Conservation (phyloP, 345 rosid species). For the Raphanus raphanistrum region DNA sequence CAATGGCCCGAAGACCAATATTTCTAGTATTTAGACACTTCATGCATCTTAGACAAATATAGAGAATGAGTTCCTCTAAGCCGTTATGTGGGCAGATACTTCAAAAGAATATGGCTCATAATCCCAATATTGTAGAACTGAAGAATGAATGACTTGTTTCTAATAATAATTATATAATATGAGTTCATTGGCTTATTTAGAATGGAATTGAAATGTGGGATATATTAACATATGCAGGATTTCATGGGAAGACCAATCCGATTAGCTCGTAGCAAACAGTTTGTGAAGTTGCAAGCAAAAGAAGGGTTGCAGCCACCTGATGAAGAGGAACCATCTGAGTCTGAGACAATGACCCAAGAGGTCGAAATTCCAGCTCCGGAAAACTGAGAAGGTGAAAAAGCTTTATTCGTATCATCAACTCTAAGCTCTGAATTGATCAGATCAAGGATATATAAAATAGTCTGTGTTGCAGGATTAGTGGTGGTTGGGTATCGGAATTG, state of each 20-base stretch:
- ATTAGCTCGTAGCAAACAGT: constrained; percentile 71
- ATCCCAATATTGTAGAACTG: constrained; percentile 2
- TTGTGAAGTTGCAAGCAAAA: constrained; percentile 54
- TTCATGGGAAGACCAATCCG: constrained; percentile 73
- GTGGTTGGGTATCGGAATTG: constrained; percentile 6
- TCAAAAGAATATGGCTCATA: constrained; percentile 6
- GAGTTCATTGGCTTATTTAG: constrained; percentile 1
- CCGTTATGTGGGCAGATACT: background rate
- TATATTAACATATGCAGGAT: constrained; percentile 38
- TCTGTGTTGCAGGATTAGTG: constrained; percentile 18
- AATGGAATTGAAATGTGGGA: constrained; percentile 9
- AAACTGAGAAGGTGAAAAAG: constrained; percentile 24
- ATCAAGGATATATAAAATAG: background rate
- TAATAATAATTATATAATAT: background rate
- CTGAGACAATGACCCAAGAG: constrained; percentile 36
- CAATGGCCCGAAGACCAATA: background rate
- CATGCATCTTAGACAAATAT: too few relatives aligned
- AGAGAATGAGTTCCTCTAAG: background rate
- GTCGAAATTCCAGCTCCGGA: constrained; percentile 30
- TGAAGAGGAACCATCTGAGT: constrained; percentile 42
- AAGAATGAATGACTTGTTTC: background rate
- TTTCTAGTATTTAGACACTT: background rate
- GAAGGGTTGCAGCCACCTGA: constrained; percentile 44
- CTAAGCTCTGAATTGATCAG: background rate
- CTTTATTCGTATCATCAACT: constrained; percentile 3